Percentiles rank a stretch among this genome's conserved stretches.
Conservation (phyloP, 805 yeast species). For the Teunomyces funiuensis region DNA sequence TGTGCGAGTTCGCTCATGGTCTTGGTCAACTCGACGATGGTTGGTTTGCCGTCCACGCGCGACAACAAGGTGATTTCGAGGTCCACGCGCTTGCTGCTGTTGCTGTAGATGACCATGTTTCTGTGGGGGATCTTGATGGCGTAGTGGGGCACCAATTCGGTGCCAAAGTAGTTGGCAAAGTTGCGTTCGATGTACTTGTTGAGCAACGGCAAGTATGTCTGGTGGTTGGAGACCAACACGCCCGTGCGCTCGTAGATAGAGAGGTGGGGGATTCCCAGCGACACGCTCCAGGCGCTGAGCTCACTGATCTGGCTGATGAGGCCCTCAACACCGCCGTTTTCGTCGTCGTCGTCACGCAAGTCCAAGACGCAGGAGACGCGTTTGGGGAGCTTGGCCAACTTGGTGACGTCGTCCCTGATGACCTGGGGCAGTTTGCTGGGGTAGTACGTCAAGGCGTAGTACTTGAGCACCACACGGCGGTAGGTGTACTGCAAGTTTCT, state of each 20-base stretch:
- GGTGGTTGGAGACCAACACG: conserved; percentile 45
- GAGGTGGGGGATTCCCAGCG: conserved; percentile 76
- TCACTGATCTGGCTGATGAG: conserved; percentile 76
- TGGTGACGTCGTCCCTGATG: conserved; percentile 77
- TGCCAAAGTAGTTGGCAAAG: conserved; percentile 72
- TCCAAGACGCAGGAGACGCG: conserved; percentile 75
- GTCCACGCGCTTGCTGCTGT: conserved; percentile 33
- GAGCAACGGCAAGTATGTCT: conserved; percentile 43
- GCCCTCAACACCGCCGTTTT: conserved; percentile 87
- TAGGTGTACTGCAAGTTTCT: conserved; percentile 53
- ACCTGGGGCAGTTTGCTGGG: conserved; percentile 76
- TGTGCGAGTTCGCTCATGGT: conserved; percentile 78
- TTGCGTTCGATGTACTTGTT: conserved; percentile 56
- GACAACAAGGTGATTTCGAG: conserved; percentile 69
- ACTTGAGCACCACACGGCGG: conserved; percentile 54
- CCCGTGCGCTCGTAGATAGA: conserved; percentile 83
- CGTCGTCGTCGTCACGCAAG: conserved; percentile 72
- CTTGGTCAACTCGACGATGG: conserved; percentile 83
- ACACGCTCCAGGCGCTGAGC: conserved; percentile 81
- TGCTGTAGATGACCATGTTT: conserved; percentile 48
- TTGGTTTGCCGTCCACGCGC: conserved; percentile 81
- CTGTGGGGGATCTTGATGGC: conserved; percentile 67
- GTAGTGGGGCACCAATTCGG: conserved; percentile 62
- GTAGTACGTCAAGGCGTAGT: conserved; percentile 61
- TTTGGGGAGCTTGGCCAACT: conserved; percentile 73